Percentiles rank a stretch among this genome's conserved stretches.
phyloP scores from a whole-genome alignment of 768 basidiomycete genomes.

The Dacryopinax primogenitus region DNA sequence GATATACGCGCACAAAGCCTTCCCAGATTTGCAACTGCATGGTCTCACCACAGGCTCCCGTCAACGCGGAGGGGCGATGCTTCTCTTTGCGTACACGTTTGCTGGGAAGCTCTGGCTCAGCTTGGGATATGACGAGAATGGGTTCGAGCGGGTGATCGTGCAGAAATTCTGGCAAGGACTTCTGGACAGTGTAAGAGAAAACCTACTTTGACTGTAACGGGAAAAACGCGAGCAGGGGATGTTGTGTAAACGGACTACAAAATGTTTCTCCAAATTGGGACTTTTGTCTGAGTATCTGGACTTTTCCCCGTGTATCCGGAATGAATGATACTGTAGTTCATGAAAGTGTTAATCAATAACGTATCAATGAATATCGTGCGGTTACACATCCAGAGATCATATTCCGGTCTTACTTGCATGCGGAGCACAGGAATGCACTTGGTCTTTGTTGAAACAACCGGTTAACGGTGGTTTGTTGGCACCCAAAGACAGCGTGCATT shows the following conservation, averaged over 20 bases:
- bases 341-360: not conserved
- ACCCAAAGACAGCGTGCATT: no score
- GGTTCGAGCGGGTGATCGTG: slow-evolving; percentile 49
- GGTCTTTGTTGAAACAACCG: no score
- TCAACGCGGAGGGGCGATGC: slow-evolving; percentile 64
- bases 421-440: no score
- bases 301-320: not conserved
- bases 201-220: slow-evolving; percentile 31
- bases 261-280: not conserved
- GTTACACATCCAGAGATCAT: no score
- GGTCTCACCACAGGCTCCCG: slow-evolving; percentile 72
- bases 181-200: slow-evolving; percentile 42
- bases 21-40: slow-evolving; percentile 42
- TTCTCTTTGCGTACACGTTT: slow-evolving; percentile 72
- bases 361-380: no score
- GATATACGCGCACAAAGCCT: slow-evolving; percentile 57
- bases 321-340: not conserved
- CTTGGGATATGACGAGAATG: slow-evolving; percentile 66
- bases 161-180: slow-evolving; percentile 56
- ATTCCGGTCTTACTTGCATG: no score
- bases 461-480: no score
- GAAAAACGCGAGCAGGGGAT: not conserved
- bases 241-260: not conserved
- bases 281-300: not conserved
- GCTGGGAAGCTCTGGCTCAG: slow-evolving; percentile 65